Evolutionary conservation across 768 basidiomycete genomes (phyloP).

Genomic region (Lactarius psammicola): DNA sequence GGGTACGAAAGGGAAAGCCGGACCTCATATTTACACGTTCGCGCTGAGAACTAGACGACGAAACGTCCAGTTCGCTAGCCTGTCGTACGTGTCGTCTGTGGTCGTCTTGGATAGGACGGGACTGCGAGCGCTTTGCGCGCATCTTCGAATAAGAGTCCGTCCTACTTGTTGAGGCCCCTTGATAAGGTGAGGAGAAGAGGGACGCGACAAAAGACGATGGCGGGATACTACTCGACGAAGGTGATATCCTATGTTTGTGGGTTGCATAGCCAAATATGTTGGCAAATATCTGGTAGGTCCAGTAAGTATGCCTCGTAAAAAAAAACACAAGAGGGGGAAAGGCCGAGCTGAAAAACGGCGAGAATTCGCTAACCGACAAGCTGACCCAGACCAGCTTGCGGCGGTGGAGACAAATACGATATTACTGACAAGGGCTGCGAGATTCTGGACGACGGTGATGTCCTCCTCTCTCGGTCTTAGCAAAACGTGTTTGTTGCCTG

Average conservation of each 20-base stretch:
- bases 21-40: conserved; percentile 12
- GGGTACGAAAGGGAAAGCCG: neutral
- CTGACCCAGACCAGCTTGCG: neutral
- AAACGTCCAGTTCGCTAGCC: conserved; percentile 10
- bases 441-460: conserved; percentile 53
- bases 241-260: conserved; percentile 53
- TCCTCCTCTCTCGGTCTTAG: conserved; percentile 67
- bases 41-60: conserved; percentile 4
- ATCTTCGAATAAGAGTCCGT: conserved; percentile 8
- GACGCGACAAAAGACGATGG: conserved; percentile 38
- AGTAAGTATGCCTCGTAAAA: neutral
- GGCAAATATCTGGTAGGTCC: conserved; percentile 50
- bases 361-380: neutral
- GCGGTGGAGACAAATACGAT: neutral
- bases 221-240: conserved; percentile 31
- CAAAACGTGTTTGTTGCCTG: conserved; percentile 62
- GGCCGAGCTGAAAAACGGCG: neutral
- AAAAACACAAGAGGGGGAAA: neutral
- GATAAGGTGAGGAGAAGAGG: conserved; percentile 38
- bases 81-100: neutral
- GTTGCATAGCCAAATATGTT: conserved; percentile 58
- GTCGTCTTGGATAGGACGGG: conserved; percentile 4
- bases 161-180: conserved; percentile 30
- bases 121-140: conserved; percentile 18
- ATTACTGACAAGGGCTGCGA: conserved; percentile 54